phyloP scores from a whole-genome alignment of 805 yeast genomes.

The Myxozyma lipomycoides region DNA sequence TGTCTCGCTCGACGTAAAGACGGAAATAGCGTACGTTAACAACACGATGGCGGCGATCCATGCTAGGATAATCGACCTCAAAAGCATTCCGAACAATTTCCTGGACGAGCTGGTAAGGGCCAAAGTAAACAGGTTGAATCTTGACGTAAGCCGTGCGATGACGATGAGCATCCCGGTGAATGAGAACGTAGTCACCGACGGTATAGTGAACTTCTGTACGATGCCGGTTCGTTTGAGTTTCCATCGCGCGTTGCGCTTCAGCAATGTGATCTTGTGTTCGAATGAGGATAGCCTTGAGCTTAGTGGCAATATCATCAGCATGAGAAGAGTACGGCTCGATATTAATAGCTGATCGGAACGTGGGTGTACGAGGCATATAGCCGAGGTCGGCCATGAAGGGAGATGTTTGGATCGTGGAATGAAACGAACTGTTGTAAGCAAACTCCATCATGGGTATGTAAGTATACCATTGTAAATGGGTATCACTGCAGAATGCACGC shows the following conservation, averaged over 20 bases:
- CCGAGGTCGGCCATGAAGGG: conserved; percentile 8
- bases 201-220: not conserved
- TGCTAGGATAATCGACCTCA: conserved; percentile 1
- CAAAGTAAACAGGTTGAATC: conserved; percentile 2
- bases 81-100: not conserved
- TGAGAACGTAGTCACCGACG: not conserved
- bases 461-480: not conserved
- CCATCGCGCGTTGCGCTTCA: not conserved
- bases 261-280: conserved; percentile 1
- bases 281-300: not conserved
- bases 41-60: conserved; percentile 1
- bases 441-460: conserved; percentile 5
- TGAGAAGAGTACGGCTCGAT: not conserved
- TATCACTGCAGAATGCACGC: not conserved
- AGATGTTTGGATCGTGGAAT: not conserved
- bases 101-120: conserved; percentile 6
- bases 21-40: not conserved
- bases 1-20: not conserved
- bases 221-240: conserved; percentile 1
- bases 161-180: conserved; percentile 3
- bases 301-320: not conserved
- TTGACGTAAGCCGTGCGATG: not conserved
- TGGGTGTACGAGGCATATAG: not conserved
- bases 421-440: conserved; percentile 6
- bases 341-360: not conserved